phyloP scores from a whole-genome alignment of 2,329 filamentous ascomycete genomes.

The Trichoderma cornu-damae region DNA sequence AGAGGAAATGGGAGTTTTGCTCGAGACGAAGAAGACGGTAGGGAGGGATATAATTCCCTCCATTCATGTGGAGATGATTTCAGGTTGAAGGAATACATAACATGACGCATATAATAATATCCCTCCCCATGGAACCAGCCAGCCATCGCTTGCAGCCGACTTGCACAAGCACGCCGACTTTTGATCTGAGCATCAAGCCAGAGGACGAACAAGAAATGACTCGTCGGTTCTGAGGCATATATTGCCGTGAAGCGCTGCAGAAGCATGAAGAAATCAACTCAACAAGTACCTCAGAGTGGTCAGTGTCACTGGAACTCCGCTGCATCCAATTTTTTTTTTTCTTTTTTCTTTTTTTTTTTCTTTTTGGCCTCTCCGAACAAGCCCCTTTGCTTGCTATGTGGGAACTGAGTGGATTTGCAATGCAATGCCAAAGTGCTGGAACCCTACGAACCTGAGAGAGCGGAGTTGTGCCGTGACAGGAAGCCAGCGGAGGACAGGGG shows the following conservation, averaged over 20 bases:
- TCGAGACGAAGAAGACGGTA: not conserved
- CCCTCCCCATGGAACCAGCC: not conserved
- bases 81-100: not conserved
- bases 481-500: not conserved
- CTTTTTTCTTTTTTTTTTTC: not conserved
- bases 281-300: constrained; percentile 9
- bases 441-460: not conserved
- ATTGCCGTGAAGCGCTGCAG: not conserved
- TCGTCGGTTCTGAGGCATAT: not conserved
- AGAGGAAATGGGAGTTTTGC: not conserved
- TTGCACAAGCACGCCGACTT: not conserved
- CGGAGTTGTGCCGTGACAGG: not conserved
- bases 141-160: not conserved
- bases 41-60: not conserved
- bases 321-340: not conserved
- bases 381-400: not conserved
- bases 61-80: not conserved
- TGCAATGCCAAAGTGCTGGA: not conserved
- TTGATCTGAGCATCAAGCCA: not conserved
- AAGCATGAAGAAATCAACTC: constrained; percentile 5
- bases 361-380: not conserved
- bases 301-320: not conserved
- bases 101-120: not conserved
- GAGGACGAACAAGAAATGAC: not conserved
- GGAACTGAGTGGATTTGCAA: not conserved